Evolutionary conservation across 2,329 filamentous ascomycete species (phyloP).

Genomic region (Xylariaceae sp.): DNA sequence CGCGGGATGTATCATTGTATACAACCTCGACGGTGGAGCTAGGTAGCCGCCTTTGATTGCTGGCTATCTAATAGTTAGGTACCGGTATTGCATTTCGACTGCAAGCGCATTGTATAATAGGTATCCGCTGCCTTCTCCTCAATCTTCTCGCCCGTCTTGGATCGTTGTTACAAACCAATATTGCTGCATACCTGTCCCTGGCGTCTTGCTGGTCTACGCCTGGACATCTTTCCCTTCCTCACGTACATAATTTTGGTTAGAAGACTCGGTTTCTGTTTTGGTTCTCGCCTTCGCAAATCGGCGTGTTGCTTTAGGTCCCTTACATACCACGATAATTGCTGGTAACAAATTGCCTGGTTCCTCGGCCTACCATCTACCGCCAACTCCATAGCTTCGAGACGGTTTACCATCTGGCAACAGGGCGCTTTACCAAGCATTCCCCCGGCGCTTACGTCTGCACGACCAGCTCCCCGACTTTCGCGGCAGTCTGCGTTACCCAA

Average conservation of each 20-base stretch:
- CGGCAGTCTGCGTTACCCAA: conserved; percentile 15
- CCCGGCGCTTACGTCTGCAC: conserved; percentile 15
- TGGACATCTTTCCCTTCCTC: not conserved
- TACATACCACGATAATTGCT: not conserved
- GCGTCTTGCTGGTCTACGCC: conserved; percentile 18
- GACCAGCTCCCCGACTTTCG: conserved; percentile 12
- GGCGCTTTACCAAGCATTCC: conserved; percentile 15
- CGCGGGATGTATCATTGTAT: not conserved
- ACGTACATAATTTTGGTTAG: not conserved
- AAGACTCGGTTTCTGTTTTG: not conserved
- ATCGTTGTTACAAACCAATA: conserved; percentile 16
- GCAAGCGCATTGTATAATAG: conserved; percentile 16
- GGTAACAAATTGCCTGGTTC: not conserved
- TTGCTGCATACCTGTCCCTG: conserved; percentile 14
- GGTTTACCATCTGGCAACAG: conserved; percentile 14
- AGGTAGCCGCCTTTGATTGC: conserved; percentile 9
- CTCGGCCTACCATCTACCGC: conserved; percentile 8
- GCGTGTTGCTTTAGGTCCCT: conserved; percentile 3
- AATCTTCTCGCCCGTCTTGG: not conserved
- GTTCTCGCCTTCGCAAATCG: not conserved
- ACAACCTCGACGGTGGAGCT: conserved; percentile 23
- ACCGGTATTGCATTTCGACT: conserved; percentile 12
- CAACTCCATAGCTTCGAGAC: conserved; percentile 13
- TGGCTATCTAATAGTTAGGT: too few species aligned
- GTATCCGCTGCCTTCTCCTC: conserved; percentile 23